phyloP scores from a whole-genome alignment of 192 early-diverging fungal genomes.

The Chytriomyces sp. region DNA sequence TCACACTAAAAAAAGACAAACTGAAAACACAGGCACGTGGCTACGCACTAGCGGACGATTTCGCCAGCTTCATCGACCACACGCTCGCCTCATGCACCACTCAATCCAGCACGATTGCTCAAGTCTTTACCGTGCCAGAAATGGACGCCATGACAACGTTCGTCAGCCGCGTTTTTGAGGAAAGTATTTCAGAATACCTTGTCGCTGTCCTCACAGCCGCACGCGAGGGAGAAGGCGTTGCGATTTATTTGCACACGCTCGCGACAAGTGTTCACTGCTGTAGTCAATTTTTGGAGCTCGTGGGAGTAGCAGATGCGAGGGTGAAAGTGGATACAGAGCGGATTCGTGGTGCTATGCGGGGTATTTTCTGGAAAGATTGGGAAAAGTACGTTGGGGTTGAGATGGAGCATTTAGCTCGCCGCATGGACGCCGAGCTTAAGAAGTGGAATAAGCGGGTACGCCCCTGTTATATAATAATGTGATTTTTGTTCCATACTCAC shows the following conservation, averaged over 20 bases:
- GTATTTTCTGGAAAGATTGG: conserved; percentile 66
- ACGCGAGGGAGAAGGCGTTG: conserved; percentile 56
- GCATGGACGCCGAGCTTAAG: conserved; percentile 62
- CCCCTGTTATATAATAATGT: background rate
- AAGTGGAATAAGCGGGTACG: conserved; percentile 71
- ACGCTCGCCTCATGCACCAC: conserved; percentile 58
- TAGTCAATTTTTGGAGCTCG: conserved; percentile 60
- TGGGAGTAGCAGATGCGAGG: conserved; percentile 34
- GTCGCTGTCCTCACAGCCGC: conserved; percentile 62
- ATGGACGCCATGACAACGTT: conserved; percentile 73
- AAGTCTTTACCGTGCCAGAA: conserved; percentile 72
- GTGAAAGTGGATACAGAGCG: conserved; percentile 52
- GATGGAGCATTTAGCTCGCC: conserved; percentile 57
- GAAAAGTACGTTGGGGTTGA: conserved; percentile 71
- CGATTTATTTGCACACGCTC: conserved; percentile 70
- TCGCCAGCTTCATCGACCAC: conserved; percentile 70
- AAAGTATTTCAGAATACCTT: conserved; percentile 77
- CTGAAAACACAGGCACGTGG: conserved; percentile 32
- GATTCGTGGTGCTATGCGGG: conserved; percentile 55
- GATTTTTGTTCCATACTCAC: background rate
- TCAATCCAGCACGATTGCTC: conserved; percentile 63
- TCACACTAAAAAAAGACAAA: background rate
- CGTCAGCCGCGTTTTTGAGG: conserved; percentile 79
- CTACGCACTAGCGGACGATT: conserved; percentile 59
- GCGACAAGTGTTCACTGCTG: conserved; percentile 62